These are phyloP conservation scores for Candida piceae DNA, from an alignment of 805 yeast genomes.

Conservation along the genomic window DNA sequence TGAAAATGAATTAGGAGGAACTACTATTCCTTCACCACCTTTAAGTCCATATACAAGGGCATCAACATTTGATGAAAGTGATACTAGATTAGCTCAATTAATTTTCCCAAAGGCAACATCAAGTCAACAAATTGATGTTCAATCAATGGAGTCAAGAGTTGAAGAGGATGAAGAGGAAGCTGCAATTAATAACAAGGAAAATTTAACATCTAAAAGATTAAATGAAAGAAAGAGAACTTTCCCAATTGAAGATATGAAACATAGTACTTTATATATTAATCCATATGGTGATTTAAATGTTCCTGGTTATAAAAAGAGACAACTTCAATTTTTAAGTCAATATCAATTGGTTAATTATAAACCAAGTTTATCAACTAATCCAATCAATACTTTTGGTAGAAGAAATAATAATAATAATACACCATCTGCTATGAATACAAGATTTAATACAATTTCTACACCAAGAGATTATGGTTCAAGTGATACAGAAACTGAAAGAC, in stretches of 20 bases:
- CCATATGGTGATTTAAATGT: conserved; percentile 44
- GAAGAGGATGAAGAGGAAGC: conserved; percentile 8
- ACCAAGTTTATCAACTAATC: too few relatives aligned
- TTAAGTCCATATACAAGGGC: conserved; percentile 31
- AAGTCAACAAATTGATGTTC: conserved; percentile 6
- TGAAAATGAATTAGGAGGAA: conserved; percentile 9
- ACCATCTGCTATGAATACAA: conserved; percentile 14
- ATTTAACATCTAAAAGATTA: too few relatives aligned
- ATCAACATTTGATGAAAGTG: conserved; percentile 22
- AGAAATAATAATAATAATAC: too few relatives aligned
- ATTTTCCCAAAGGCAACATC: conserved; percentile 23
- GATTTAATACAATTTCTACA: conserved; percentile 26
- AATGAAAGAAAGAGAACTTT: conserved; percentile 30
- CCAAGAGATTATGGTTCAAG: conserved; percentile 23
- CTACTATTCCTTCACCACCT: conserved; percentile 35
- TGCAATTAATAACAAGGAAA: too few relatives aligned
- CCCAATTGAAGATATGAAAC: conserved; percentile 41
- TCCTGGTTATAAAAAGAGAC: conserved; percentile 43
- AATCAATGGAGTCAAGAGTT: conserved; percentile 6
- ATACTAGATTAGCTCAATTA: conserved; percentile 24
- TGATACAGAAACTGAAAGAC: conserved; percentile 41
- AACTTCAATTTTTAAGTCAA: conserved; percentile 48
- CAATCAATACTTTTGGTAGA: too few relatives aligned
- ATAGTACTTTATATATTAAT: conserved; percentile 43
- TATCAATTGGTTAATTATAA: conserved; percentile 34